These are phyloP conservation scores for Ogataea allantospora DNA, from an alignment of 805 yeast species.

Conservation along the genomic window DNA sequence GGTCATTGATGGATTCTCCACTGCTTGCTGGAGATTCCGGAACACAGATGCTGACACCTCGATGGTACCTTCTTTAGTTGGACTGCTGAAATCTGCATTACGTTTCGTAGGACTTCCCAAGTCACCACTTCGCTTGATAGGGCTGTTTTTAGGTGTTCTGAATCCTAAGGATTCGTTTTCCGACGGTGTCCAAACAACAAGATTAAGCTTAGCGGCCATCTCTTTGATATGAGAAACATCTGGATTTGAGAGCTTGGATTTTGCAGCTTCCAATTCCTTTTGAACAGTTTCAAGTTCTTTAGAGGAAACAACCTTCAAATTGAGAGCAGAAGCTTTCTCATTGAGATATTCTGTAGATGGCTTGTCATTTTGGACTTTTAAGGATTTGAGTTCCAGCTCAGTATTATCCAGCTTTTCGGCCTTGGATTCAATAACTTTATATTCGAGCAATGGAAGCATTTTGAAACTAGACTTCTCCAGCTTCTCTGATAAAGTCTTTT, in stretches of 20 bases:
- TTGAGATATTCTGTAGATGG: slow-evolving; percentile 34
- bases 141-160: slow-evolving; percentile 5
- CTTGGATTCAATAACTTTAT: slow-evolving; percentile 9
- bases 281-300: not conserved
- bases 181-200: slow-evolving; percentile 7
- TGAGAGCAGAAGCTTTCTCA: slow-evolving; percentile 29
- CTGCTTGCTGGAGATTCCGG: slow-evolving; percentile 19
- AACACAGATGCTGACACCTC: slow-evolving; percentile 34
- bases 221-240: slow-evolving; percentile 23
- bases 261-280: slow-evolving; percentile 4
- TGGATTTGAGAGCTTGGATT: slow-evolving; percentile 26
- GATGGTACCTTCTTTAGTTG: slow-evolving; percentile 37
- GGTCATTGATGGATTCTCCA: slow-evolving; percentile 29
- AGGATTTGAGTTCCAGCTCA: slow-evolving; percentile 11
- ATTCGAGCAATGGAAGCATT: slow-evolving; percentile 15
- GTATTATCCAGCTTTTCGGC: slow-evolving; percentile 3
- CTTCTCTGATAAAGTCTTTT: slow-evolving; percentile 17
- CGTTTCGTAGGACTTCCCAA: slow-evolving; percentile 3
- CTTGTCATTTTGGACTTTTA: slow-evolving; percentile 16
- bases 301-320: slow-evolving; percentile 25
- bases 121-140: slow-evolving; percentile 3
- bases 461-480: slow-evolving; percentile 19
- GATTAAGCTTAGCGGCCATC: slow-evolving; percentile 21
- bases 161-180: slow-evolving; percentile 1
- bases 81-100: not conserved